phyloP scores from a whole-genome alignment of 768 basidiomycete species.

The Amanita rubescens region DNA sequence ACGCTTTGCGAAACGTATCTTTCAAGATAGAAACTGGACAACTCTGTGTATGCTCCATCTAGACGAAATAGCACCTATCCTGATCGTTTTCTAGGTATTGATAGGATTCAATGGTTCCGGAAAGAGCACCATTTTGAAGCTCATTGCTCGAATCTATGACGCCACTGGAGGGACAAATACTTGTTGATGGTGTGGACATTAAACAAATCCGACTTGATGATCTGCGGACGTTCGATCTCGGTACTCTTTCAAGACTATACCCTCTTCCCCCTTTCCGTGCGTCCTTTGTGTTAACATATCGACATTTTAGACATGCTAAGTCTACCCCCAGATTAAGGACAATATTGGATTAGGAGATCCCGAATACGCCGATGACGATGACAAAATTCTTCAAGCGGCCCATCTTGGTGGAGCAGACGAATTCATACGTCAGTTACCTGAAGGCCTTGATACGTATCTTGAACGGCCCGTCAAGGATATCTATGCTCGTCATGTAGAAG shows the following conservation, averaged over 20 bases:
- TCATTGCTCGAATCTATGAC: conserved; percentile 66
- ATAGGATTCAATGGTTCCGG: conserved; percentile 77
- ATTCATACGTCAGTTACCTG: conserved; percentile 56
- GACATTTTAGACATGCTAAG: not conserved
- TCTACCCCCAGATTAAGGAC: conserved; percentile 50
- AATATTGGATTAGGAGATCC: conserved; percentile 76
- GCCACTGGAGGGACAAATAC: conserved; percentile 58
- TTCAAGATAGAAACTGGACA: conserved; percentile 67
- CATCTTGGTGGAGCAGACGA: conserved; percentile 60
- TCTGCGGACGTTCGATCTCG: conserved; percentile 57
- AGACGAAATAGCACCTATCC: not conserved
- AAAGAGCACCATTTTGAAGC: conserved; percentile 75
- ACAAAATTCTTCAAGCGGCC: conserved; percentile 59
- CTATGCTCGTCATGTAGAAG: conserved; percentile 59
- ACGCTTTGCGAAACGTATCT: conserved; percentile 55
- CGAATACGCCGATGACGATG: conserved; percentile 39
- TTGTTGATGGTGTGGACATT: conserved; percentile 58
- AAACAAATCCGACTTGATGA: conserved; percentile 53
- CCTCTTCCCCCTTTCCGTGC: conserved; percentile 67
- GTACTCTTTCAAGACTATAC: conserved; percentile 82
- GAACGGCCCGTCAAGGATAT: conserved; percentile 66
- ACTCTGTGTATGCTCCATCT: conserved; percentile 57
- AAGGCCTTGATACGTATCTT: conserved; percentile 65
- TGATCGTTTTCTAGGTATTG: conserved; percentile 45
- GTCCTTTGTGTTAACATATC: conserved; percentile 15